Base-by-base conservation (phyloP, 306 rosid genomes). In the Phaseolus lunatus region DNA sequence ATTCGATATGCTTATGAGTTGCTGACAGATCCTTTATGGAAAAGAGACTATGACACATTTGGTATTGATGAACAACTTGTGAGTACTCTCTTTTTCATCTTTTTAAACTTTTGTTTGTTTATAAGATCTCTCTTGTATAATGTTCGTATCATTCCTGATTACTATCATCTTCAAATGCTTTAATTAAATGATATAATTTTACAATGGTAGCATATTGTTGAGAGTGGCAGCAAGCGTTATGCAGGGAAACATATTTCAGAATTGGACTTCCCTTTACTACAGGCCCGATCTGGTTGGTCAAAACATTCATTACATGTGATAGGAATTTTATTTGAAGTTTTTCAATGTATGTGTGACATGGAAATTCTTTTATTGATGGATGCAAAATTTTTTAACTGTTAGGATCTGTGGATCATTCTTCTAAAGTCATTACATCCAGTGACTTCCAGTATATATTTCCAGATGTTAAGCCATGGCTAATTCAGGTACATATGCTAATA, bases 1-100 rank as follows among this genome's bases (percentile, higher is more conserved):
- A 76, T 95, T 84, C 93, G 73, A 76, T 92, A 92, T 90, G 98
- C 98, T 62, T 92, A 90, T 31, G 99, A 95, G 84, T 80, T 95
- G 91, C 89, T 95, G 84, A 87, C 75, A 31, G 92, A 95, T 76
- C 89, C 92, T 5, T 27, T 78, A 6, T 88, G 97, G 97, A 95
- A 95, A 86, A 91, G 87, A 67, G 89, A 90, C 87, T 92, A 95
- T 23, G 97, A 95, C 77, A 35, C 87, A 52, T 95, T 88, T 78
- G 96, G 91, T 67, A 79, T 95, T 16, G 97, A 89, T 41, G 99
- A 92, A 83, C 94, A 92, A 52, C 69, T 76, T 27, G 99, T 95
- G 86, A 86, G 97, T 86, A 72, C 20, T 71, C 41, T 41, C 24
- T 78, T 54, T 73, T 68, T 22, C 72, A 77, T 70, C 9, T 35